Conservation (phyloP, 345 rosid species). For the Citrus sp. region DNA sequence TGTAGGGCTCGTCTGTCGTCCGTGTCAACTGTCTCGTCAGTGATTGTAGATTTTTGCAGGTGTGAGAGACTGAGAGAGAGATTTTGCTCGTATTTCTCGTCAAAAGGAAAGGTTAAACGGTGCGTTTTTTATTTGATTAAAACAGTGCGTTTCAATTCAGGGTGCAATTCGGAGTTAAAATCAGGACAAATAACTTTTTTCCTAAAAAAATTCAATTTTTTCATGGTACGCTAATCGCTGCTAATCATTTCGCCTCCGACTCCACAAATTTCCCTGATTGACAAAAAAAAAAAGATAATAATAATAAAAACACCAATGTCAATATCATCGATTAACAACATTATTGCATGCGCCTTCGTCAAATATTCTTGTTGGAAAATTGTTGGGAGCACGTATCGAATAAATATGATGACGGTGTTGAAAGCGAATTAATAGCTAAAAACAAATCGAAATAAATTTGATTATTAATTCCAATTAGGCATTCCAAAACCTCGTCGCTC, state of each 20-base stretch:
- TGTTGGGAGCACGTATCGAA: not conserved
- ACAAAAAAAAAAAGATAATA: too few relatives aligned
- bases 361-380: not conserved
- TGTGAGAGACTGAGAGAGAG: too few relatives aligned
- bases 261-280: not conserved
- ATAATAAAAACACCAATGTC: not conserved
- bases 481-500: not conserved
- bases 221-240: not conserved
- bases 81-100: too few relatives aligned
- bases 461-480: not conserved
- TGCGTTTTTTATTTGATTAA: too few relatives aligned
- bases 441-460: not conserved
- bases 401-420: too few relatives aligned
- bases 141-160: rapidly evolving
- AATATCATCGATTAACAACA: not conserved
- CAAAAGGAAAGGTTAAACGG: rapidly evolving
- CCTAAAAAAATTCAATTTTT: too few relatives aligned
- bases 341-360: not conserved
- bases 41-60: too few relatives aligned
- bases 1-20: too few relatives aligned
- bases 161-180: too few relatives aligned
- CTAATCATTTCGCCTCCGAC: not conserved
- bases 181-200: too few relatives aligned
- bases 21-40: rapidly evolving
- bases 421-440: too few relatives aligned